phyloP scores from a whole-genome alignment of 2,329 filamentous ascomycete species.

The Incumbomyces lentus region DNA sequence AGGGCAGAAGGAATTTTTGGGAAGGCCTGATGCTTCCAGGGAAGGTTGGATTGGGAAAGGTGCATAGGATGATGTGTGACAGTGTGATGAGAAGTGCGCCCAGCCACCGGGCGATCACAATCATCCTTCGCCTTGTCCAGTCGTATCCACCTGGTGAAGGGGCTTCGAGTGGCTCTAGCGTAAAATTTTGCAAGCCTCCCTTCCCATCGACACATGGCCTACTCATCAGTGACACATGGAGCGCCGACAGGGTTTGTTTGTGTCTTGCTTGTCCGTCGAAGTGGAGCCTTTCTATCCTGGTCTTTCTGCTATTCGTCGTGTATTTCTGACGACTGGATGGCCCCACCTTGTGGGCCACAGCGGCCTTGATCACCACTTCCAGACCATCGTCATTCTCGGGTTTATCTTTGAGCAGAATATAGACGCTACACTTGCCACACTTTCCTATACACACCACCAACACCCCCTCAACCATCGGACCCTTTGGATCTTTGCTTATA shows the following conservation, averaged over 20 bases:
- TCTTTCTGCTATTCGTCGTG: constrained; percentile 3
- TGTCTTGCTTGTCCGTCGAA: constrained; percentile 1
- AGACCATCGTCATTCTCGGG: constrained; percentile 7
- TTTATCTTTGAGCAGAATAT: constrained; percentile 9
- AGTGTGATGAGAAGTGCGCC: constrained; percentile 22
- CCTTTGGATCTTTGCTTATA: constrained; percentile 4
- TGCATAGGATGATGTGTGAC: constrained; percentile 7
- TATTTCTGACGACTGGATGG: constrained; percentile 5
- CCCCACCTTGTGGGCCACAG: background rate
- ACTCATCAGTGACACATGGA: constrained; percentile 16
- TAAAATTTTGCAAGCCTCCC: constrained; percentile 9
- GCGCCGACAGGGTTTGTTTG: constrained; percentile 6
- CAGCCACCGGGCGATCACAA: constrained; percentile 19
- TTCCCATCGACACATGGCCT: constrained; percentile 17
- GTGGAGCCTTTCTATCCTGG: background rate
- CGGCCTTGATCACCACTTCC: background rate
- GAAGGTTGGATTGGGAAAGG: constrained; percentile 16
- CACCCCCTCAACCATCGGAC: background rate
- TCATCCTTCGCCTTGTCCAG: constrained; percentile 10
- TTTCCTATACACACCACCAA: constrained; percentile 4
- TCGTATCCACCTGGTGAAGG: constrained; percentile 15
- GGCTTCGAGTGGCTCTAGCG: constrained; percentile 18
- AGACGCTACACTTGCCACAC: constrained; percentile 6
- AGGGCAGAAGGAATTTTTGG: constrained; percentile 6
- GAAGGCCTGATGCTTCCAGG: constrained; percentile 11